Evolutionary conservation across 2,329 filamentous ascomycete species (phyloP), one percentile per base, ranked within the genome.

Genomic region (Aspergillus piperis): DNA sequence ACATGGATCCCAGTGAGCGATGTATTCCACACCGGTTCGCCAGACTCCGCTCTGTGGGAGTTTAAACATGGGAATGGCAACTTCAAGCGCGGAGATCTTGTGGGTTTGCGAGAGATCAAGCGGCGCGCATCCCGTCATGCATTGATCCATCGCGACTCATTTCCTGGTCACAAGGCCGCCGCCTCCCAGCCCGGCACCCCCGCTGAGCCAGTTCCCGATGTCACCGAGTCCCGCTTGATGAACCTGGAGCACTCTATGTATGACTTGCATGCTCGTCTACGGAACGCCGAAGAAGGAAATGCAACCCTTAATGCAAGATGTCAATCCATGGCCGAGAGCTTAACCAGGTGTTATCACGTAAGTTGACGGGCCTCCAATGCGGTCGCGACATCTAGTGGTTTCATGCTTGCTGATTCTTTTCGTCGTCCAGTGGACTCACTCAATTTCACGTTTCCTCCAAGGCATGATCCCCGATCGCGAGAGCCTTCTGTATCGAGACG

Each of bases 61-160:
- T 99, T 99, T 77, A 98, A 97, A 77, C 95, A 99, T 73, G 95
- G 95, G 56, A 96, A 94, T 71, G 94, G 94, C 56, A 98, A 90
- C 75, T 99, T 99, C 81, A 98, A 96, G 78, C 88, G 93, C 65
- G 95, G 95, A 39, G 94, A 99, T 75, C 81, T 99, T 23, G 88
- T 94, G 54, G 92, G 94, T 7, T 80, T 99, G 62, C 86, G 95
- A 47, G 95, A 99, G 73, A 99, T 99, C 77, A 97, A 97, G 78
- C 89, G 95, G 63, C 87, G 95, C 62, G 94, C 95, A 17, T 98
- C 94, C 38, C 86, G 95, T 63, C 95, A 98, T 78, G 90, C 94
- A 23, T 83, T 98, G 58, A 96, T 97, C 23, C 92, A 98, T 73
- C 87, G 94, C 68, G 95, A 98, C 72, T 90, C 89, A 13, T 96